Evolutionary conservation across 495 filamentous ascomycete genomes (phyloP).

Genomic region (Penicillium soppii): DNA sequence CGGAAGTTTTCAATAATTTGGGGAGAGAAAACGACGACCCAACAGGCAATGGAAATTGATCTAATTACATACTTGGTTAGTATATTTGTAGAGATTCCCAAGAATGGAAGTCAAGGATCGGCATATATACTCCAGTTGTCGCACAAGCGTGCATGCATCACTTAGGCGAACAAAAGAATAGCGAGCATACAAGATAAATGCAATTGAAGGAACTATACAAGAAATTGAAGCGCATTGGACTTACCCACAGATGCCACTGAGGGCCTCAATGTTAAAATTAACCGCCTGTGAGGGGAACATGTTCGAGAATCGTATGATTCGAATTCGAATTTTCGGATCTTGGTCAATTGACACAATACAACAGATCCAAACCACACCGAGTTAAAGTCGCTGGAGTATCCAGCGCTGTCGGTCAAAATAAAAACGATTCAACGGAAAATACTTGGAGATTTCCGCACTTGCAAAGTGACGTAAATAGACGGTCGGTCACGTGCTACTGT

Average conservation of each 20-base stretch:
- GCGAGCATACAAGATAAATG: neutral
- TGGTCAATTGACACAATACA: slow-evolving; percentile 7
- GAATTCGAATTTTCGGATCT: neutral
- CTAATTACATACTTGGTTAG: slow-evolving; percentile 47
- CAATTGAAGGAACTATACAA: slow-evolving; percentile 2
- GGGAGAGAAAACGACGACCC: slow-evolving; percentile 96
- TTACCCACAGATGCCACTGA: slow-evolving; percentile 87
- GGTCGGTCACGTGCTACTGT: slow-evolving; percentile 28
- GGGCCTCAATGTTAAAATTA: slow-evolving; percentile 77
- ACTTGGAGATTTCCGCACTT: slow-evolving; percentile 14
- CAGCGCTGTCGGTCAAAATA: neutral
- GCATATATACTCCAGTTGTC: neutral
- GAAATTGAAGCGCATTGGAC: slow-evolving; percentile 16
- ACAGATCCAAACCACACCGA: slow-evolving; percentile 1
- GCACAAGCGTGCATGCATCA: neutral
- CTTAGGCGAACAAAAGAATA: neutral
- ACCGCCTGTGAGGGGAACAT: slow-evolving; percentile 72
- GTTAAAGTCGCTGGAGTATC: neutral
- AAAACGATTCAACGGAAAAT: slow-evolving; percentile 1
- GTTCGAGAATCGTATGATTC: slow-evolving; percentile 14
- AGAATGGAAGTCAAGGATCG: slow-evolving; percentile 12
- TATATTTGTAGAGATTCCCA: neutral
- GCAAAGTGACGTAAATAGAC: slow-evolving; percentile 24
- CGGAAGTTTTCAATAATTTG: slow-evolving; percentile 96
- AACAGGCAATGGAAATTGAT: slow-evolving; percentile 94